Base-by-base conservation (phyloP, 495 filamentous ascomycete genomes). In the Glarea lozoyensis region DNA sequence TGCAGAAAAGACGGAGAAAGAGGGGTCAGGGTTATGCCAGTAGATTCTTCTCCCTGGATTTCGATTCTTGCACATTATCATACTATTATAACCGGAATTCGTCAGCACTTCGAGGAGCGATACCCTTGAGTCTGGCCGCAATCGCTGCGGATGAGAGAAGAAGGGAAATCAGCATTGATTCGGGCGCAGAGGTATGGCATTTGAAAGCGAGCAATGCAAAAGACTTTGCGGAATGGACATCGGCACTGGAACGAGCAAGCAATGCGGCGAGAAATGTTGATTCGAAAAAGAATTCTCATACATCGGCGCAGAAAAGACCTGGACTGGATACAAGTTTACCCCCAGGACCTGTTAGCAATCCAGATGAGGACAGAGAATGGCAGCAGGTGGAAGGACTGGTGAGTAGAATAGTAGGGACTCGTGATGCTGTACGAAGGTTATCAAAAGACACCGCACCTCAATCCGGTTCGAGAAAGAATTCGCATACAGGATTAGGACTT, bases 161-260 rank as follows among this genome's bases (percentile, higher is more conserved):
- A 32, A 75, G 88, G 37, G 88, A 97, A 64, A 95, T 98, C 20
- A 94, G 86, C 11, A 88, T 98, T 37, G 92, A 98, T 55, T 97
- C 93, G 0, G 92, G 92, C 0, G 88, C 90, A 4, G 92, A 98
- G 60, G 75, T 98, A 9, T 98, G 92, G 92, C 92, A 96, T 67
- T 69, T 98, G n/a, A 80, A 80, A 47, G 88, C 90, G 17, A 72
- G 69, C 19, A 90, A 83, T 49, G 72, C 77, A 6, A 80, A 78
- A 43, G 93, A 97, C 34, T 98, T 95, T 61, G 69, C 66, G 16
- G 81, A 82, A 1, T 98, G 92, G 92, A 86, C 81, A 31, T 68
- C 73, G 33, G 92, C 89, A 2, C 60, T 98, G 21, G 88, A 97
- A 59, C 77, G 70, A 48, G 89, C 89, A 5, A 86, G 73, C 45